Evolutionary conservation across 176 grass and related monocot species (phyloP).

Genomic region (Triticum dicoccoides): DNA sequence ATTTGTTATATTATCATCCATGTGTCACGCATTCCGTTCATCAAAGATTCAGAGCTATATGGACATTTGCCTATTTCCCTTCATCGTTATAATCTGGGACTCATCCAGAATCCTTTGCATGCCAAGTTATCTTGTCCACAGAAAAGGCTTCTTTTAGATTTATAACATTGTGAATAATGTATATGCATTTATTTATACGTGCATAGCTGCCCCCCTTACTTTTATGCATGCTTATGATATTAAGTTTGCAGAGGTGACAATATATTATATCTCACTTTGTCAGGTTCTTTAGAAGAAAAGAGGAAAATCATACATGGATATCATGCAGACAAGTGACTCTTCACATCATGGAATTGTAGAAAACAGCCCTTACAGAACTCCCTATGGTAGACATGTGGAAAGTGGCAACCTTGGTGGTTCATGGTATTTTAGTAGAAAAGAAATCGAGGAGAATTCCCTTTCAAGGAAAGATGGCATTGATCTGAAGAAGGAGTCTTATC

Average conservation of each 20-base stretch:
- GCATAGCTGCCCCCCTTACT: background rate
- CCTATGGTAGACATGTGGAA: conserved; percentile 41
- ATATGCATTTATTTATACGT: background rate
- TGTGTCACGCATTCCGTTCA: background rate
- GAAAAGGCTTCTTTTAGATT: background rate
- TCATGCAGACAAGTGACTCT: conserved; percentile 42
- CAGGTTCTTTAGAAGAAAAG: conserved; percentile 24
- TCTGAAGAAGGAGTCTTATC: conserved; percentile 79
- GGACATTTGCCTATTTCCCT: background rate
- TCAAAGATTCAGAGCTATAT: background rate
- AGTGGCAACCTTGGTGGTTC: conserved; percentile 49
- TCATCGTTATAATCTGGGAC: background rate
- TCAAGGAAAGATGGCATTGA: conserved; percentile 81
- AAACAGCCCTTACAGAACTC: conserved; percentile 55
- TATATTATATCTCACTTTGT: background rate
- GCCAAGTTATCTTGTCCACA: background rate
- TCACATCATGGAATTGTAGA: conserved; percentile 59
- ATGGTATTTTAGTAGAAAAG: conserved; percentile 86
- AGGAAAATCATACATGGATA: conserved; percentile 26
- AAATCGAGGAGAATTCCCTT: conserved; percentile 81
- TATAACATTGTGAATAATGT: background rate
- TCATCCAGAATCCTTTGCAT: background rate
- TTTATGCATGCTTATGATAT: background rate
- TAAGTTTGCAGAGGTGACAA: conserved; percentile 25
- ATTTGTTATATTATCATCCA: background rate